These are phyloP conservation scores for Mycena maculata DNA, from an alignment of 768 basidiomycete species.

Conservation along the genomic window DNA sequence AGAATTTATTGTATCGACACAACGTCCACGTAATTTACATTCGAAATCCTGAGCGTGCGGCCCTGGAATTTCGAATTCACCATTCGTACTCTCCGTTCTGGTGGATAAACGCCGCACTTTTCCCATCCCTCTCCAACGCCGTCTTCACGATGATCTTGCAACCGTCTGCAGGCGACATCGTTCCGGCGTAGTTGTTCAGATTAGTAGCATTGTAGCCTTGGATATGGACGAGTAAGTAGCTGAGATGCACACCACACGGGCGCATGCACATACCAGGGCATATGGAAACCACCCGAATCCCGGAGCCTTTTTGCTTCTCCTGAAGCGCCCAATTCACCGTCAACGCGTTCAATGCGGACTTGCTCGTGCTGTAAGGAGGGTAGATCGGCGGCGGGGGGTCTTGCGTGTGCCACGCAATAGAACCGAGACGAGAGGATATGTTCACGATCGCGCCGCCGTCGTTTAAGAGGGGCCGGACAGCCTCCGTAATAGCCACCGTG, in stretches of 20 bases:
- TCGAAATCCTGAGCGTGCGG: no score
- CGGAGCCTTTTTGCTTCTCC: conserved; percentile 22
- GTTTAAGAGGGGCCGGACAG: conserved; percentile 8
- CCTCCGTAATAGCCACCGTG: neutral
- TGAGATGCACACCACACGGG: no score
- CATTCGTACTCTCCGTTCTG: no score
- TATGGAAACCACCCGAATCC: conserved; percentile 7
- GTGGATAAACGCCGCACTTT: no score
- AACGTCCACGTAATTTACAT: no score
- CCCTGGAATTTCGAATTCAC: no score
- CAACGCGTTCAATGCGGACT: conserved; percentile 24
- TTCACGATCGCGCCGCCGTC: conserved; percentile 13
- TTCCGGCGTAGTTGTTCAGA: conserved; percentile 12
- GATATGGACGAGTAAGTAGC: neutral
- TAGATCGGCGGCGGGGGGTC: neutral
- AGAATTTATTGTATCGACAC: no score
- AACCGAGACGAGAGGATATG: conserved; percentile 21
- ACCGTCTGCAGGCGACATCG: conserved; percentile 9
- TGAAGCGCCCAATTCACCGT: conserved; percentile 21
- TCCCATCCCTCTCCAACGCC: neutral
- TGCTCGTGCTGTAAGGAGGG: conserved; percentile 15
- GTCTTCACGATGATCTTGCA: conserved; percentile 12
- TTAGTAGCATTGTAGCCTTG: conserved; percentile 18
- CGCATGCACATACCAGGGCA: conserved; percentile 1
- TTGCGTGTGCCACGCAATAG: neutral